These are phyloP conservation scores for Centella asiatica DNA, from an alignment of 129 eudicot genomes.

Conservation along the genomic window DNA sequence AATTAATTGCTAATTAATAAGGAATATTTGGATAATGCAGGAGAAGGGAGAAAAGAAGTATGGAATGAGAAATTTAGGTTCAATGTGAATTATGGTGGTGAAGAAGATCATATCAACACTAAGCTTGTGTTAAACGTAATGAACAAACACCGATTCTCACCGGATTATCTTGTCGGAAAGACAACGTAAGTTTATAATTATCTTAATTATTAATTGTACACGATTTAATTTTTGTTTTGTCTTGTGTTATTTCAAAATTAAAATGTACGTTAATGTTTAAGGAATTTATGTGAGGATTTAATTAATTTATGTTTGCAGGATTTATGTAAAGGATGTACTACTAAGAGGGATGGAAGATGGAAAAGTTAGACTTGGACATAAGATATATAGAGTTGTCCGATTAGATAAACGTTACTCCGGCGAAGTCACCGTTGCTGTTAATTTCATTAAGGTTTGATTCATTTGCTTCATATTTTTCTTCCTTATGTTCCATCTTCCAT, in stretches of 20 bases:
- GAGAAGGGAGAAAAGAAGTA: constrained; percentile 5
- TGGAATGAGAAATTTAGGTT: constrained; percentile 23
- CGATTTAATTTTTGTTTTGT: no score
- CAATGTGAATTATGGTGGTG: constrained; percentile 10
- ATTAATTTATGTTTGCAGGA: not conserved
- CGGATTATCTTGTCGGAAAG: constrained; percentile 10
- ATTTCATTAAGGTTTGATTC: constrained; percentile 14
- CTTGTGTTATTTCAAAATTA: no score
- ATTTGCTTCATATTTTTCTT: not conserved
- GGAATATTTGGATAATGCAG: not conserved
- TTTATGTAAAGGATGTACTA: constrained; percentile 16
- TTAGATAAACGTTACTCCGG: constrained; percentile 17
- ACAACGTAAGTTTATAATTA: constrained; percentile 7
- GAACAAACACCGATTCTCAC: constrained; percentile 6
- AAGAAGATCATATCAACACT: not conserved
- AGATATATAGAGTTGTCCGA: constrained; percentile 12
- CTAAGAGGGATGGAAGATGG: constrained; percentile 14
- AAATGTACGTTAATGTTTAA: not conserved
- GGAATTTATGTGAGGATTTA: not conserved
- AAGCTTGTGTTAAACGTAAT: constrained; percentile 9
- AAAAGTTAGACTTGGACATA: not conserved
- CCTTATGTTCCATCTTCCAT: not conserved
- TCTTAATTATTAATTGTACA: no score
- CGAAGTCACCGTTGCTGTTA: constrained; percentile 15
- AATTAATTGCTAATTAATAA: not conserved